These are phyloP conservation scores for Hymenoscyphus linearis DNA, from an alignment of 2,329 filamentous ascomycete genomes.

Conservation along the genomic window DNA sequence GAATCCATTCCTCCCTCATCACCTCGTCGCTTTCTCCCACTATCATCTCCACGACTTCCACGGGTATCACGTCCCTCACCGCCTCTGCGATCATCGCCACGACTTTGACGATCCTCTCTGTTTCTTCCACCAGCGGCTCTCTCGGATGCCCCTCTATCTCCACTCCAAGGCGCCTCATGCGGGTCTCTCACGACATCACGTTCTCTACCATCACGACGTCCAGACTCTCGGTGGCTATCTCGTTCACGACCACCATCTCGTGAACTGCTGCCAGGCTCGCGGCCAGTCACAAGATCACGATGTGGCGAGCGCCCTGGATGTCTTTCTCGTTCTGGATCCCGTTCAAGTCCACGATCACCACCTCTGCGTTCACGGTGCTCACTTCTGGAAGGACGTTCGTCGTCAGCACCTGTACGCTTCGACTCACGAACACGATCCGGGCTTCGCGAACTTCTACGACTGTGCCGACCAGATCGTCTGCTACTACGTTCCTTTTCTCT, in stretches of 20 bases:
- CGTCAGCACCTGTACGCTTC: slow-evolving; percentile 25
- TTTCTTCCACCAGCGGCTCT: slow-evolving; percentile 17
- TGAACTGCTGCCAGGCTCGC: slow-evolving; percentile 4
- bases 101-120: slow-evolving; percentile 16
- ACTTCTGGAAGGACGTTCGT: slow-evolving; percentile 23
- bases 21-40: slow-evolving; percentile 28
- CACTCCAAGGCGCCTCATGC: slow-evolving; percentile 21
- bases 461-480: slow-evolving; percentile 29
- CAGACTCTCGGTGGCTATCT: slow-evolving; percentile 18
- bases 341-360: slow-evolving; percentile 18
- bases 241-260: slow-evolving; percentile 9
- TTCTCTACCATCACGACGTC: slow-evolving; percentile 23
- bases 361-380: slow-evolving; percentile 28
- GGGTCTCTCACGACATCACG: slow-evolving; percentile 18
- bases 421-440: slow-evolving; percentile 27
- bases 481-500: slow-evolving; percentile 28
- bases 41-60: slow-evolving; percentile 17
- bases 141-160: slow-evolving; percentile 17
- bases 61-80: slow-evolving; percentile 26
- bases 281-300: slow-evolving; percentile 8
- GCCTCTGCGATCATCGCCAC: slow-evolving; percentile 18
- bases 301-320: slow-evolving; percentile 16
- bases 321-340: slow-evolving; percentile 22
- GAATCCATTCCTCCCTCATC: slow-evolving; percentile 27
- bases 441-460: slow-evolving; percentile 28